Conservation (phyloP, 1,284 basidiomycete genomes). For the Rhodotorula mucilaginosa region DNA sequence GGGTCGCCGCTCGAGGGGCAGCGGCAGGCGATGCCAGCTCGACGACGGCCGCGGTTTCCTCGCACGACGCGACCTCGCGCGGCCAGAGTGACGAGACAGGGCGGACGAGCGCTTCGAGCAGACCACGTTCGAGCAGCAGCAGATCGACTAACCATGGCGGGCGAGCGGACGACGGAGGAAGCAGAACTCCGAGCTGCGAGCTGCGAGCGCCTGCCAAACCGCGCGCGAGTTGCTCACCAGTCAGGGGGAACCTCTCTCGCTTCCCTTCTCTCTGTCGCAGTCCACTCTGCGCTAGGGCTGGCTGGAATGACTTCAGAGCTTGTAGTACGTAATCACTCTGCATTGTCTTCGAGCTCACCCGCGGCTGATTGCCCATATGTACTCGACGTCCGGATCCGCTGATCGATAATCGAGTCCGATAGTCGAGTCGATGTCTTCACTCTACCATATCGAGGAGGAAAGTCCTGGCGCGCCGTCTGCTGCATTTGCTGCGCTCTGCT, state of each 20-base stretch:
- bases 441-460: too few relatives aligned
- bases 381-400: too few relatives aligned
- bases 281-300: too few relatives aligned
- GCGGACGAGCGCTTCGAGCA: not conserved
- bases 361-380: too few relatives aligned
- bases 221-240: not conserved
- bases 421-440: too few relatives aligned
- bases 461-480: not conserved
- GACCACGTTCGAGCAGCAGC: not conserved
- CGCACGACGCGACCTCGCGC: not conserved
- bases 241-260: not conserved
- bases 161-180: slow-evolving; percentile 3
- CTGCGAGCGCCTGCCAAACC: not conserved
- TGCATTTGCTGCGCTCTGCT: not conserved
- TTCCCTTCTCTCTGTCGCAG: not conserved
- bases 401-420: too few relatives aligned
- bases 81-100: not conserved
- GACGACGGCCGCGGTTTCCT: too few relatives aligned
- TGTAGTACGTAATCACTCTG: too few relatives aligned
- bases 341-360: too few relatives aligned
- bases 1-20: too few relatives aligned
- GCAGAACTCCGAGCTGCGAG: not conserved
- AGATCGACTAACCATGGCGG: not conserved
- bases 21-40: too few relatives aligned
- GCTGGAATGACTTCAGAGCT: too few relatives aligned